A percentile compares a stretch with the other conserved stretches of the same genome.
Evolutionary conservation across 1,139 yeast species (phyloP).

Genomic region (Taiozyma onychis): DNA sequence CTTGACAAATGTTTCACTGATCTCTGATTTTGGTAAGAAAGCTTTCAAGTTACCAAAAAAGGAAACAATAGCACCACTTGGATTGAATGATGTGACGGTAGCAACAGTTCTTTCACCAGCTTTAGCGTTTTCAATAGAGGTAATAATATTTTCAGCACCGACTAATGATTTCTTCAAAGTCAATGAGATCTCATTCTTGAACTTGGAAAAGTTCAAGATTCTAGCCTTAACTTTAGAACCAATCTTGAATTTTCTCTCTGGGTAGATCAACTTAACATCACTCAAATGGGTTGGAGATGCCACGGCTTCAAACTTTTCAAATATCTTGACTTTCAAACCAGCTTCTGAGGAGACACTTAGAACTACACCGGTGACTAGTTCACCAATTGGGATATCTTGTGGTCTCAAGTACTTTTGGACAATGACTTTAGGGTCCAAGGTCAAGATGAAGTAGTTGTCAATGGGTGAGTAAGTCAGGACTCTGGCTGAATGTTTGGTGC

Average conservation of each 20-base stretch:
- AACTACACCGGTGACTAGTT: conserved; percentile 54
- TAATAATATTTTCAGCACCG: conserved; percentile 56
- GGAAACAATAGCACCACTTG: conserved; percentile 75
- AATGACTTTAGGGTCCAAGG: conserved; percentile 61
- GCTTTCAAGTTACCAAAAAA: conserved; percentile 79
- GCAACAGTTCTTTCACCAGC: conserved; percentile 67
- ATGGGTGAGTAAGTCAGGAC: conserved; percentile 62
- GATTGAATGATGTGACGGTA: conserved; percentile 66
- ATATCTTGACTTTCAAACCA: conserved; percentile 64
- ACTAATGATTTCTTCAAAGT: conserved; percentile 85
- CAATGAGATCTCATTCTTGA: conserved; percentile 42
- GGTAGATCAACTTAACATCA: conserved; percentile 78
- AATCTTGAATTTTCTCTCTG: conserved; percentile 85
- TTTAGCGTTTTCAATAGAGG: conserved; percentile 45
- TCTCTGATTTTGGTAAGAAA: conserved; percentile 79
- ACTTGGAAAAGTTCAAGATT: conserved; percentile 37
- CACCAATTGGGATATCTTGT: conserved; percentile 75
- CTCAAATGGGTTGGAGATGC: conserved; percentile 78
- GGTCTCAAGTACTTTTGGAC: conserved; percentile 59
- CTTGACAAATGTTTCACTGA: conserved; percentile 80
- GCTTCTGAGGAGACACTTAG: conserved; percentile 58
- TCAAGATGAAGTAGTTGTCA: conserved; percentile 62
- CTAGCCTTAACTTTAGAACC: conserved; percentile 80
- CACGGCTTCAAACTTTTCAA: conserved; percentile 61
- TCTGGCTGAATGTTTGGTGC: conserved; percentile 71